These are phyloP conservation scores for Yamagishiella unicocca DNA, from an alignment of 139 green algal genomes.

Conservation along the genomic window DNA sequence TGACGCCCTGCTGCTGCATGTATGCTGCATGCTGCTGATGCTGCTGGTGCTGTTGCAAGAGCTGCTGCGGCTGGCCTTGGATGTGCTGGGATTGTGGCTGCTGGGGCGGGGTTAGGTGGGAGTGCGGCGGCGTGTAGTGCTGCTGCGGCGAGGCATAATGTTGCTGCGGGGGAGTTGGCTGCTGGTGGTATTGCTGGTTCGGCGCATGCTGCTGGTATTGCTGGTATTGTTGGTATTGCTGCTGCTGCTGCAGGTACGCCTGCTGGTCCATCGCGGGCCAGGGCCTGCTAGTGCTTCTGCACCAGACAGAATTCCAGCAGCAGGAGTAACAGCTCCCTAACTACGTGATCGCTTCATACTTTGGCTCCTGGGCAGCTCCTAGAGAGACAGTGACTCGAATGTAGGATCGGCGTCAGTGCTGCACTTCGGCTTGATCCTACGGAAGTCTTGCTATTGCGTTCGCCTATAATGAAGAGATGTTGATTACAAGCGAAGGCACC, in stretches of 20 bases:
- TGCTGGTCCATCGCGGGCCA: slow-evolving; percentile 35
- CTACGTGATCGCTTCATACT: too few relatives aligned
- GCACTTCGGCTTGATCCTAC: too few relatives aligned
- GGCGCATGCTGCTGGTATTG: background rate
- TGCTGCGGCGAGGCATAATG: slow-evolving; percentile 5
- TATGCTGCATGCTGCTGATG: slow-evolving; percentile 31
- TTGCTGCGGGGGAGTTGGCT: background rate
- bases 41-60: background rate
- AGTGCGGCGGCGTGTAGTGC: background rate
- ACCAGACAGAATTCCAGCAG: too few relatives aligned
- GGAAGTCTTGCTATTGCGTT: too few relatives aligned
- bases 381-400: too few relatives aligned
- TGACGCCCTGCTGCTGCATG: slow-evolving; percentile 5
- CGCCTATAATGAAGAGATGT: too few relatives aligned
- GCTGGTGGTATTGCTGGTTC: background rate
- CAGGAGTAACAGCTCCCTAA: too few relatives aligned
- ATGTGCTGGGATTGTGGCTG: background rate
- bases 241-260: slow-evolving; percentile 20
- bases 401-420: too few relatives aligned
- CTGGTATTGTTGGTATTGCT: background rate
- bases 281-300: too few relatives aligned
- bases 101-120: background rate
- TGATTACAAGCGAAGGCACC: too few relatives aligned
- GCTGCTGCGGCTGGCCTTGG: slow-evolving; percentile 13
- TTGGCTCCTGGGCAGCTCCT: too few relatives aligned